Evolutionary conservation across 2,329 filamentous ascomycete genomes (phyloP).

Genomic region (Apiospora pterosperma): DNA sequence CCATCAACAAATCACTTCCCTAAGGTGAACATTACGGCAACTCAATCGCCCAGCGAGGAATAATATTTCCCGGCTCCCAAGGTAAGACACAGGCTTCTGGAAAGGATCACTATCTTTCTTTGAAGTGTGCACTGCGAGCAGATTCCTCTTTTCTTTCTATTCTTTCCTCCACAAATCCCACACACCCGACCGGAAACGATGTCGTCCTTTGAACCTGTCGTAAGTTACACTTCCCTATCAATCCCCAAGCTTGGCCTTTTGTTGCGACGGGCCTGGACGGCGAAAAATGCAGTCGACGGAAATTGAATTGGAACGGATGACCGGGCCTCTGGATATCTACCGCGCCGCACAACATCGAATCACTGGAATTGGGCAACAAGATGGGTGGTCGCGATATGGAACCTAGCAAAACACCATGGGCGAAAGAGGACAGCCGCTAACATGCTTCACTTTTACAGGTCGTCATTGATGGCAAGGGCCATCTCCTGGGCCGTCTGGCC

Average conservation of each 20-base stretch:
- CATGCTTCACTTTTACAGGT: conserved; percentile 51
- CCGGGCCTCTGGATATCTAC: not conserved
- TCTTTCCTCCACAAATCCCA: conserved; percentile 17
- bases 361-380: not conserved
- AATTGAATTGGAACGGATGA: not conserved
- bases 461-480: conserved; percentile 99
- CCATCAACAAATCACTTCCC: conserved; percentile 4
- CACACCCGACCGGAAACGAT: conserved; percentile 43
- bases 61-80: conserved; percentile 9
- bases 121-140: conserved; percentile 12
- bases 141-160: conserved; percentile 18
- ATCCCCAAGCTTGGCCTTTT: not conserved
- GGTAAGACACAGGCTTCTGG: conserved; percentile 12
- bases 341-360: not conserved
- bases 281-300: not conserved
- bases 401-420: not conserved
- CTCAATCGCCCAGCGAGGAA: conserved; percentile 10
- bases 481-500: conserved; percentile 98
- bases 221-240: conserved; percentile 44
- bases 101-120: conserved; percentile 6
- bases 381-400: not conserved
- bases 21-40: conserved; percentile 1
- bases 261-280: not conserved
- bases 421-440: not conserved
- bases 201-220: conserved; percentile 69